Evolutionary conservation across 2,329 filamentous ascomycete genomes (phyloP), one percentile per base, ranked within the genome.

Genomic region (Fusarium albidum): DNA sequence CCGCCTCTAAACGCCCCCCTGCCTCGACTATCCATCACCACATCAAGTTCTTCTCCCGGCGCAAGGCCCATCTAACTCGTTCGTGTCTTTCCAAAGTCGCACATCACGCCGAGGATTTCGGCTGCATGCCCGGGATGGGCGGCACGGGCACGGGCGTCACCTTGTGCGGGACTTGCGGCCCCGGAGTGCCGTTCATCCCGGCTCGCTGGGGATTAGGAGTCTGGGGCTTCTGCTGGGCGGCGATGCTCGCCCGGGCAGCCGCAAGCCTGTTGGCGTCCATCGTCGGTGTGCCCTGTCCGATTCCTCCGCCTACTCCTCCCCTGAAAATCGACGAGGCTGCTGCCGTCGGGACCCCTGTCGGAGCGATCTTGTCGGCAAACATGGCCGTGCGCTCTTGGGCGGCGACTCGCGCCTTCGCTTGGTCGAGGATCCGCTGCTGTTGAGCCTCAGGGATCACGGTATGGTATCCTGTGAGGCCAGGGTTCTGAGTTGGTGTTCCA

Each of bases 371-470:
- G 39, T 77, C 73, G 15, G 71, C 71, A 49, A 77, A 76, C 51
- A 74, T 73, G 52, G 69, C 68, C 17, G 73, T 73, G 25, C 75
- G 71, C 55, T 78, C 75, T 43, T 78, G 76, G 1, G 77, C 77
- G 13, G 77, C 77, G 12, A 77, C 75, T 21, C 79, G 70, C 4
- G 78, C 79, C 48, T 79, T 78, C 8, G 80, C 78, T 65, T 82
- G 79, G 45, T 82, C 79, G 65, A 80, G 70, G 39, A 80, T 76
- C 47, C 79, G 76, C 63, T 79, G 77, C 62, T 82, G 79, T 52
- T 81, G 78, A 13, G 75, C 74, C 59, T 80, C 77, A 31, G 76
- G 74, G 64, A 80, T 79, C 39, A 80, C 77, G 6, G 77, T 80
- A 39, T 79, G 77, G 51, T 80, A 81, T 27, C 79, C 79, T 3